Evolutionary conservation across 1,284 basidiomycete genomes (phyloP), one percentile per base, ranked within the genome.

Genomic region (Cronartium ribicola): DNA sequence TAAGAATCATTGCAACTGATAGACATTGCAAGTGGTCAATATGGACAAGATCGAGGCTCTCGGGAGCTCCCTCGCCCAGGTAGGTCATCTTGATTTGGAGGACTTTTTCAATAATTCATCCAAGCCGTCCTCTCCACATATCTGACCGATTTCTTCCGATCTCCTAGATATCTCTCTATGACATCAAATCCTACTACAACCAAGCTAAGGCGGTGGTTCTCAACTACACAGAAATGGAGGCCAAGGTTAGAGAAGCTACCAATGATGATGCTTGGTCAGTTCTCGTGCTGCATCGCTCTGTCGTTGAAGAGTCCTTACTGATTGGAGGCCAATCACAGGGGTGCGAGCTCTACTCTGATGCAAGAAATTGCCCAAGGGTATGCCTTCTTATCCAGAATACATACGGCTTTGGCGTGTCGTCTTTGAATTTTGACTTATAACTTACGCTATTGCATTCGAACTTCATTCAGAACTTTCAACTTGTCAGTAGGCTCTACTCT

Each of bases 271-370:
- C 95, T 72, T 99, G 95, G 95, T 95, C 80, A 8, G 46, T 62
- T 41, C 39, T 44, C 17, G 46, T 0, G 44, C 10, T 2, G 17
- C 48, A 61, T 60, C 20, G 3, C 7, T 51, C 43, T 17, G 5
- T 17, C 37, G 17, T 11, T n/a, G 17, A 5, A 36, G 13, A 6
- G 41, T 62, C 29, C 4, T 22, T 39, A 5, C 22, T 0, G 51
- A 75, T 77, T 77, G 66, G 64, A 44, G 60, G 37, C 46, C 74
- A 14, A 62, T 36, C 13, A 41, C 79, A 95, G 93, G 94, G 95
- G 96, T 37, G 95, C 96, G 76, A 94, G 91, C 80, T 97, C 95
- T 67, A 96, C 94, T 22, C 84, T 98, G 81, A 98, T 98, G 95
- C 91, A 94, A 81, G 94, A 98, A 80, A 98, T 98, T 79, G 94